A percentile compares a stretch with the other conserved stretches of the same genome.
Evolutionary conservation across 148 eudicot genomes (phyloP).

Genomic region (Dysphania ambrosioides): DNA sequence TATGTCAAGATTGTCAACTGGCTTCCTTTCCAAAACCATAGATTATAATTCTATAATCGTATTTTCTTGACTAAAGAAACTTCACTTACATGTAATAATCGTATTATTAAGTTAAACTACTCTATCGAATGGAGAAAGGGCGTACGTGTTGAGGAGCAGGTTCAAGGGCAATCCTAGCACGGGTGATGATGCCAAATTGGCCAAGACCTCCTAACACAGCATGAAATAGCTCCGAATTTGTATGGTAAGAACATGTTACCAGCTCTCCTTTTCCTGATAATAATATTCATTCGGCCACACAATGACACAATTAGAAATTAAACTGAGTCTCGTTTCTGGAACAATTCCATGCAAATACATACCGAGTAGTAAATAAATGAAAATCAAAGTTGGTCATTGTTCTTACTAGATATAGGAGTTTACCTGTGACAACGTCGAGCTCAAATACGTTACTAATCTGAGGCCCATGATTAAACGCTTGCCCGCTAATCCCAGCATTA

Average conservation of each 20-base stretch:
- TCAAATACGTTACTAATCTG: constrained; percentile 75
- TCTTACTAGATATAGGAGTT: too few species aligned
- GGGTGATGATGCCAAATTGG: constrained; percentile 88
- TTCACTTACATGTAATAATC: too few species aligned
- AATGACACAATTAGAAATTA: not conserved
- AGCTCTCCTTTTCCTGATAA: constrained; percentile 73
- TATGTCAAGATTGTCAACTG: too few species aligned
- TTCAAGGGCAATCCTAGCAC: constrained; percentile 89
- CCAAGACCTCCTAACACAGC: constrained; percentile 89
- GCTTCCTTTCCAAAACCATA: too few species aligned
- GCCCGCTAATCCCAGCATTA: constrained; percentile 97
- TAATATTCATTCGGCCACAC: too few species aligned
- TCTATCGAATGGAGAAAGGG: not conserved
- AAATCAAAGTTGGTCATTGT: too few species aligned
- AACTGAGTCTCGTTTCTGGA: not conserved
- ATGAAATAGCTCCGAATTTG: constrained; percentile 60
- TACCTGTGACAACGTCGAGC: constrained; percentile 87
- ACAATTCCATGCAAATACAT: not conserved
- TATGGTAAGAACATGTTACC: constrained; percentile 56
- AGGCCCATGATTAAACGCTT: constrained; percentile 90
- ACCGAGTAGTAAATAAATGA: too few species aligned
- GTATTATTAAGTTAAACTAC: not conserved
- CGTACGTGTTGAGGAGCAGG: constrained; percentile 77
- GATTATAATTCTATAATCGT: too few species aligned
- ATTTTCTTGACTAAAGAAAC: too few species aligned